Conservation (phyloP, 1,284 basidiomycete genomes). For the Chalciporus sp. region DNA sequence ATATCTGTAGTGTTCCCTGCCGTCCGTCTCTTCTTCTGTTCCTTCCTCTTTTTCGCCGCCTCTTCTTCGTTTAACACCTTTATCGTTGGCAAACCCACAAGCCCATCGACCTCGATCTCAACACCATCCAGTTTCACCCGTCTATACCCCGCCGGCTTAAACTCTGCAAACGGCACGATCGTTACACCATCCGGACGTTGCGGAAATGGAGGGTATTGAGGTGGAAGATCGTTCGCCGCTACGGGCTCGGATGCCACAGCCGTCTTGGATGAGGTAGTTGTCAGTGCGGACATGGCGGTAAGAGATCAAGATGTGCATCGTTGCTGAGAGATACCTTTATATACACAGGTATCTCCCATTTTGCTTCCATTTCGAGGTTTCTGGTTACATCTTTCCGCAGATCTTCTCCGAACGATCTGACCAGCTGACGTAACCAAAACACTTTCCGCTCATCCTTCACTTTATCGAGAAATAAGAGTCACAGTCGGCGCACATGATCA, state of each 20-base stretch:
- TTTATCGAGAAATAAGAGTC: background rate
- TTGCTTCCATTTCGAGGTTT: too few species aligned
- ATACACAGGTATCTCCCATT: background rate
- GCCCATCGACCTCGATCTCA: constrained; percentile 42
- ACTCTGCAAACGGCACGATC: constrained; percentile 47
- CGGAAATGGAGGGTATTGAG: constrained; percentile 52
- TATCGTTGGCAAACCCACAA: constrained; percentile 46
- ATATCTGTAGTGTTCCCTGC: constrained; percentile 29
- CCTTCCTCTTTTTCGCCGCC: constrained; percentile 32
- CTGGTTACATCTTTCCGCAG: background rate
- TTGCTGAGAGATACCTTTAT: background rate
- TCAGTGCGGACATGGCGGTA: background rate
- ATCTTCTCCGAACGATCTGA: background rate
- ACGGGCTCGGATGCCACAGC: background rate
- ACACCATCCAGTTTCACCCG: constrained; percentile 15
- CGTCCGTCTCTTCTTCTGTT: constrained; percentile 29
- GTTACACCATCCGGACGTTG: constrained; percentile 37
- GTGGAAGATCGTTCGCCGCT: background rate
- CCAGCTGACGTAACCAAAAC: background rate
- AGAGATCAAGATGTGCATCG: background rate
- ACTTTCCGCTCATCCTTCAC: background rate
- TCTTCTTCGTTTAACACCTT: constrained; percentile 42
- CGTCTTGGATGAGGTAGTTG: background rate
- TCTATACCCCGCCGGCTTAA: constrained; percentile 39
- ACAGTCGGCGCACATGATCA: background rate